Conservation (phyloP, 495 filamentous ascomycete species). For the Chaetomium fimeti region DNA sequence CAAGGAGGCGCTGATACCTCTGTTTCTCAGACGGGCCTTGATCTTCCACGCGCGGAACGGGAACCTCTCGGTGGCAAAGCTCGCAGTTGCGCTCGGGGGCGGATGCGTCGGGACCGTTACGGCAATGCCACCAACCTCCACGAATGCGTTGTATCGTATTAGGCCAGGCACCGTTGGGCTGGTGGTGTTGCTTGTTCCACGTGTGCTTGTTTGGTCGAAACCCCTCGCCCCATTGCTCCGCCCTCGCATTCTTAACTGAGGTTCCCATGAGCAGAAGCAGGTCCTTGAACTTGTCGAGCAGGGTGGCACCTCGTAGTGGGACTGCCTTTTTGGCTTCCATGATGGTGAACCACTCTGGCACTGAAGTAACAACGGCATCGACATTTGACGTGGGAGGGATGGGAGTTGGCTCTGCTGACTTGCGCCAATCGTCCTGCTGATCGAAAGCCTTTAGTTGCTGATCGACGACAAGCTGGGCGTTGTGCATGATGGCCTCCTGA, state of each 20-base stretch:
- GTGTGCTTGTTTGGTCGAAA: conserved; percentile 1
- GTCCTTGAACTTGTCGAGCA: conserved; percentile 22
- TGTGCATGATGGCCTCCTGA: background rate
- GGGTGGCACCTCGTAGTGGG: conserved; percentile 8
- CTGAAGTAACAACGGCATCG: conserved; percentile 1
- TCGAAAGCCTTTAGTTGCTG: background rate
- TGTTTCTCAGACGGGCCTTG: background rate
- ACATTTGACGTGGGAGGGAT: background rate
- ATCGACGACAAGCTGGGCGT: background rate
- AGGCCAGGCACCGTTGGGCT: conserved; percentile 35
- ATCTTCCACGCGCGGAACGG: background rate
- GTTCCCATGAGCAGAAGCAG: conserved; percentile 17
- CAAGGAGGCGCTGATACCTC: conserved; percentile 20
- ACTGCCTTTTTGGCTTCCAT: conserved; percentile 23
- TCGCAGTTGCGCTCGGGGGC: conserved; percentile 35
- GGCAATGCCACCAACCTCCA: conserved; percentile 47
- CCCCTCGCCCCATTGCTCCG: conserved; percentile 6
- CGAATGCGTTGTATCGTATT: conserved; percentile 22
- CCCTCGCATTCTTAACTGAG: conserved; percentile 11
- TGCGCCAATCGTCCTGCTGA: background rate
- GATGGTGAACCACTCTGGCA: conserved; percentile 40
- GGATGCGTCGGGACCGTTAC: conserved; percentile 34
- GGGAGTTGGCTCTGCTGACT: background rate
- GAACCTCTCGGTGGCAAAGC: conserved; percentile 24
- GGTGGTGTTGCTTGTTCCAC: conserved; percentile 39